Evolutionary conservation across 257 asterid species (phyloP).

Genomic region (Rubia yunnanensis): DNA sequence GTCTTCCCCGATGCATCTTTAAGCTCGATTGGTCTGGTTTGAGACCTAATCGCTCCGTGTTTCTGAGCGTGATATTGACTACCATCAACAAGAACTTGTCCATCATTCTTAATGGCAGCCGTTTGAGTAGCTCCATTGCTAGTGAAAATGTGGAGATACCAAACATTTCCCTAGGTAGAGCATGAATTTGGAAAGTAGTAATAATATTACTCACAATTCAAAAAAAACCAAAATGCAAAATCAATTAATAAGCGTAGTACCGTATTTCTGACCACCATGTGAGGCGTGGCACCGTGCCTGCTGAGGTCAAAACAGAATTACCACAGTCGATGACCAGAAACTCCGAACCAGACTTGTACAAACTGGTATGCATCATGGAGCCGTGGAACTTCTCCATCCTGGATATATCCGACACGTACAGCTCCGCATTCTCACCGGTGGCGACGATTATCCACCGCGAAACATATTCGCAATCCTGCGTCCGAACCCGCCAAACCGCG

Average conservation of each 20-base stretch:
- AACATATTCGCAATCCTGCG: constrained; percentile 24
- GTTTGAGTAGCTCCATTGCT: constrained; percentile 59
- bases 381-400: too few relatives aligned
- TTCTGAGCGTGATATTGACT: constrained; percentile 48
- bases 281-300: constrained; percentile 48
- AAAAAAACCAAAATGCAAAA: background rate
- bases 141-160: constrained; percentile 69
- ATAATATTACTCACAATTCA: too few relatives aligned
- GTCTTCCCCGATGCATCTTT: constrained; percentile 85
- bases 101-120: constrained; percentile 61
- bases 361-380: constrained; percentile 57
- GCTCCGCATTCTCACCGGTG: constrained; percentile 84
- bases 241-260: constrained; percentile 1
- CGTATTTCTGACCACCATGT: constrained; percentile 71
- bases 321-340: constrained; percentile 79
- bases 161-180: constrained; percentile 75
- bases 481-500: constrained; percentile 50
- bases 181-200: constrained; percentile 49
- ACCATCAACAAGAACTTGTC: constrained; percentile 55
- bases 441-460: constrained; percentile 61
- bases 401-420: constrained; percentile 44
- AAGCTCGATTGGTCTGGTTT: constrained; percentile 69
- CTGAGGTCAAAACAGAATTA: constrained; percentile 85
- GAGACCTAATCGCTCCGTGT: constrained; percentile 52
- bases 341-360: constrained; percentile 50